Percentiles rank a stretch among this genome's conserved stretches.
Evolutionary conservation across 352 stramenopile genomes (phyloP).

Genomic region (Blastocystis sp.): DNA sequence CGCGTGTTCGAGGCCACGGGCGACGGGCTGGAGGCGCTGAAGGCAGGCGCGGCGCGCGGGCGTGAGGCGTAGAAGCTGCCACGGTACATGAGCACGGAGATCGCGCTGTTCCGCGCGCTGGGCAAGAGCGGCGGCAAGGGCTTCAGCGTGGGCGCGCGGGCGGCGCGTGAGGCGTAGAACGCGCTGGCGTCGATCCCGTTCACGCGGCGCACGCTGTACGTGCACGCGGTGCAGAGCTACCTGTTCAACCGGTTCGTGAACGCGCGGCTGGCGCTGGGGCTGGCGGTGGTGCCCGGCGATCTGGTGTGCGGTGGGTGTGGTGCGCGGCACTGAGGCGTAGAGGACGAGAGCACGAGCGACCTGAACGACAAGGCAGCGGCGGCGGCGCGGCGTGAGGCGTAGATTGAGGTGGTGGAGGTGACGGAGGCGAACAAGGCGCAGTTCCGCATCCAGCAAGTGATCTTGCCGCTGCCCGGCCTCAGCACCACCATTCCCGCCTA

Average conservation of each 20-base stretch:
- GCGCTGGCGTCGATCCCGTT: slow-evolving; percentile 54
- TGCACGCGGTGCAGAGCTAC: slow-evolving; percentile 39
- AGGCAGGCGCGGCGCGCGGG: not conserved
- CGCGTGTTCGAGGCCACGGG: not conserved
- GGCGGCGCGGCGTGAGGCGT: not conserved
- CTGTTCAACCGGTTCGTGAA: slow-evolving; percentile 43
- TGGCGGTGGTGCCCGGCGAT: slow-evolving; percentile 34
- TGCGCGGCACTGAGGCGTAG: not conserved
- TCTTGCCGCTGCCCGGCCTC: slow-evolving; percentile 52
- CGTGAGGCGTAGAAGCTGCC: not conserved
- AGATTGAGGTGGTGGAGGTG: slow-evolving; percentile 6
- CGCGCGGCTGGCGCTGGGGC: not conserved
- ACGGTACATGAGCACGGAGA: not conserved
- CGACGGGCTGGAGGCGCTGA: slow-evolving; percentile 25
- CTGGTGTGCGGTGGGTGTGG: slow-evolving; percentile 1
- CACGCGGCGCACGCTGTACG: slow-evolving; percentile 26
- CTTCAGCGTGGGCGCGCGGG: slow-evolving; percentile 23
- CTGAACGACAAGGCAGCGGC: slow-evolving; percentile 27
- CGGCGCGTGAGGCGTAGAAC: not conserved
- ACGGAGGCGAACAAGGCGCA: slow-evolving; percentile 16
- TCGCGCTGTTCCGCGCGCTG: slow-evolving; percentile 32
- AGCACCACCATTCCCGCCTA: slow-evolving; percentile 48
- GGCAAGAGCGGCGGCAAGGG: slow-evolving; percentile 54
- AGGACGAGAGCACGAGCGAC: not conserved
- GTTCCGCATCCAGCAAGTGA: slow-evolving; percentile 41